A percentile compares a stretch with the other conserved stretches of the same genome.
These are phyloP conservation scores for Naumovozyma baii DNA, from an alignment of 805 yeast genomes.

Conservation along the genomic window DNA sequence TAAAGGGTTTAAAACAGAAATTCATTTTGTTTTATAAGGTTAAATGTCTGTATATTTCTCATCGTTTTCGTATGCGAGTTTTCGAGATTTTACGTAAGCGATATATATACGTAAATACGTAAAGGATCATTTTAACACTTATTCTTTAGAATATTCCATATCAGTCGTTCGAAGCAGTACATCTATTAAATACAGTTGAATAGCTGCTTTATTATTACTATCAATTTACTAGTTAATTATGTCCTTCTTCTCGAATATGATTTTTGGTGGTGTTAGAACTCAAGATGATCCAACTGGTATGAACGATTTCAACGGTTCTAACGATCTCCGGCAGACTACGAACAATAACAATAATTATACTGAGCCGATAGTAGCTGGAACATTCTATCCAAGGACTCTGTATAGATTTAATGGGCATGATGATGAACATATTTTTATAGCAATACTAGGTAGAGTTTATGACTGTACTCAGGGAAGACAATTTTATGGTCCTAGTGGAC, in stretches of 20 bases:
- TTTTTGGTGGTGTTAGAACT: slow-evolving; percentile 28
- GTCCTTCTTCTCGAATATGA: slow-evolving; percentile 28
- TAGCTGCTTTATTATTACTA: too few relatives aligned
- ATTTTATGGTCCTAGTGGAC: slow-evolving; percentile 94
- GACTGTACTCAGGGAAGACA: slow-evolving; percentile 73
- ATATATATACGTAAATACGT: too few relatives aligned
- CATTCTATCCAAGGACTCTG: slow-evolving; percentile 66
- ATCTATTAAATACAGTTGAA: too few relatives aligned
- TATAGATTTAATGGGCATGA: slow-evolving; percentile 73
- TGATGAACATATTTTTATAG: slow-evolving; percentile 71
- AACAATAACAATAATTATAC: slow-evolving; percentile 7
- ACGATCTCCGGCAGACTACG: slow-evolving; percentile 8
- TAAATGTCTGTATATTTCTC: too few relatives aligned
- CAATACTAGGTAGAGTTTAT: slow-evolving; percentile 76
- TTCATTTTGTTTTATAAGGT: too few relatives aligned
- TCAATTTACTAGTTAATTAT: too few relatives aligned
- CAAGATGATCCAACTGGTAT: slow-evolving; percentile 31
- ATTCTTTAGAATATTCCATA: too few relatives aligned
- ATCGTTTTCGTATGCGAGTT: too few relatives aligned
- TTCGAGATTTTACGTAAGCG: too few relatives aligned
- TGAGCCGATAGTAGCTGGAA: slow-evolving; percentile 35
- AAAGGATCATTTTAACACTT: too few relatives aligned
- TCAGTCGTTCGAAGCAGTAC: too few relatives aligned
- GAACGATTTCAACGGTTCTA: slow-evolving; percentile 2
- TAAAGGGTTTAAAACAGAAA: too few relatives aligned